These are phyloP conservation scores for Globisporangium acanthophoron DNA, from an alignment of 352 stramenopile genomes.

Conservation along the genomic window DNA sequence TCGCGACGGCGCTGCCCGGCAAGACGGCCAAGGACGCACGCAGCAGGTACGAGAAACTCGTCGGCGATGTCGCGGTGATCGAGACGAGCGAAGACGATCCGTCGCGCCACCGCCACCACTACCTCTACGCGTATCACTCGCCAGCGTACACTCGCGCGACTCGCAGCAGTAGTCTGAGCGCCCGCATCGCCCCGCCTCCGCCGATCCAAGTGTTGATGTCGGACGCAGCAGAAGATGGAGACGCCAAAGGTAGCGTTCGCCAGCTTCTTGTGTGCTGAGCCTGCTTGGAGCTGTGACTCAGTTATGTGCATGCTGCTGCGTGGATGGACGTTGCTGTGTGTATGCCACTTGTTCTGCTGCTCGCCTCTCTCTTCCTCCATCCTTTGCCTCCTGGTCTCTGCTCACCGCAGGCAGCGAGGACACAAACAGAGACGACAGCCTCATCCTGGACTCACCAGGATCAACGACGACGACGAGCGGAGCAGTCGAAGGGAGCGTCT, in stretches of 20 bases:
- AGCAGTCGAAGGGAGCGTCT: conserved; percentile 8
- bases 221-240: background rate
- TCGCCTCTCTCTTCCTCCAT: background rate
- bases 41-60: conserved; percentile 66
- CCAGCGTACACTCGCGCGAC: no score
- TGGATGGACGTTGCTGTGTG: background rate
- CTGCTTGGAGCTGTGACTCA: background rate
- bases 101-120: background rate
- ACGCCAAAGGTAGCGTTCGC: conserved; percentile 10
- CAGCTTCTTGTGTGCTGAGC: background rate
- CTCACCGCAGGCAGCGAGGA: background rate
- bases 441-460: conserved; percentile 4
- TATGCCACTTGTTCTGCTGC: background rate
- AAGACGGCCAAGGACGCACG: conserved; percentile 75
- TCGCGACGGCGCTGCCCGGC: conserved; percentile 54
- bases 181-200: conserved; percentile 50
- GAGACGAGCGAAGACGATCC: conserved; percentile 25
- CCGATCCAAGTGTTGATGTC: conserved; percentile 49
- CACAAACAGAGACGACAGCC: conserved; percentile 1
- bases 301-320: background rate
- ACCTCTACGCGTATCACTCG: background rate
- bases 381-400: background rate
- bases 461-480: conserved; percentile 12
- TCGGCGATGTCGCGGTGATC: conserved; percentile 67
- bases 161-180: conserved; percentile 25